Evolutionary conservation across 2,329 filamentous ascomycete genomes (phyloP), one percentile per base, ranked within the genome.

Genomic region (Cryphonectria radicalis): DNA sequence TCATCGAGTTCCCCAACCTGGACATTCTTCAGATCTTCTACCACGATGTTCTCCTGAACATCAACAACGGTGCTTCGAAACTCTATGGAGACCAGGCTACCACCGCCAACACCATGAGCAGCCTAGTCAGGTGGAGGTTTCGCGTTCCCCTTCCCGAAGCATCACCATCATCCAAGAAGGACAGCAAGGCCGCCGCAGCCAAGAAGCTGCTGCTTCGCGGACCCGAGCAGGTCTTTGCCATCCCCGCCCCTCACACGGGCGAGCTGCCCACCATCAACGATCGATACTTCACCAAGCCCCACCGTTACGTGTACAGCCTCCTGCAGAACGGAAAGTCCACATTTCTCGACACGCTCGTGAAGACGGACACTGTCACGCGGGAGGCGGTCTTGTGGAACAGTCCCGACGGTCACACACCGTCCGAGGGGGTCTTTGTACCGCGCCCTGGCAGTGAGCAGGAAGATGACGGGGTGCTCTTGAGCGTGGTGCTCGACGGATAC

Each of bases 221-320:
- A 19, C 68, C 68, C 2, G 62, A 64, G 50, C 28, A 35, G 25
- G 19, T 67, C 6, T 57, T 87, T 10, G 78, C 83, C 32, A 87
- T 90, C 63, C 82, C 83, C 8, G 83, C 82, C 0, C 88, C 88
- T 0, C 86, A 89, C 73, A 79, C 82, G 0, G 87, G 89, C 73
- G 91, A 93, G 72, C 82, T 93, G 8, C 91, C 91, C 0, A 89
- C 86, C 8, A 90, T 93, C 76, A 92, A 93, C 78, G 87, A 88
- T 0, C 70, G 74, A 1, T 89, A 84, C 74, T 78, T 83, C 0
- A 87, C 85, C 4, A 84, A 80, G 50, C 82, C 80, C 4, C 85
- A 90, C 76, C 87, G 89, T 42, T 93, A 88, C 77, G 84, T 89
- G 17, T 93, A 92, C 77, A 84, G 85, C 63, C 77, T 88, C 22